A percentile compares a stretch with the other conserved stretches of the same genome.
These are phyloP conservation scores for Phytophthora hibernalis DNA, from an alignment of 352 stramenopile species.

Conservation along the genomic window DNA sequence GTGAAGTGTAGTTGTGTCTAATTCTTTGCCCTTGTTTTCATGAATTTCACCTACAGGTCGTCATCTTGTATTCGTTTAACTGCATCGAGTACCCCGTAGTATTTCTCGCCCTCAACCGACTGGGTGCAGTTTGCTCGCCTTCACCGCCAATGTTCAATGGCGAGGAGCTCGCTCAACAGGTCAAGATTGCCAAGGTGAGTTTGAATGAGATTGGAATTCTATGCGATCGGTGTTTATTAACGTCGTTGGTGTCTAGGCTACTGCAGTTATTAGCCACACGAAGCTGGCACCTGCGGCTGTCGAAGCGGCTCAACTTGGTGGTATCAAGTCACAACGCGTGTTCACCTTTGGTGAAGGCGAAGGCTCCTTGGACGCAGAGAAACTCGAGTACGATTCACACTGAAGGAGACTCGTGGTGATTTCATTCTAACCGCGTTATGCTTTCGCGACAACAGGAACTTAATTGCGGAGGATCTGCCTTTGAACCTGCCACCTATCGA, in stretches of 20 bases:
- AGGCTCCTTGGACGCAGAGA: constrained; percentile 1
- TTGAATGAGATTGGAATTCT: background rate
- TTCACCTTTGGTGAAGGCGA: constrained; percentile 26
- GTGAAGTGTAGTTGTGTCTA: constrained; percentile 5
- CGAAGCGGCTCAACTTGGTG: constrained; percentile 19
- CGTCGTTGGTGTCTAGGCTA: constrained; percentile 11
- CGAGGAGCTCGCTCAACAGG: constrained; percentile 27
- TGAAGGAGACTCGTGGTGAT: background rate
- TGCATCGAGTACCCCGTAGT: constrained; percentile 61
- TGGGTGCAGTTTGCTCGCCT: constrained; percentile 50
- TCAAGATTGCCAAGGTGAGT: constrained; percentile 35
- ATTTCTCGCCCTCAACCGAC: constrained; percentile 48
- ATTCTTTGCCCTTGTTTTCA: constrained; percentile 1
- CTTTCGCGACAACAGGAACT: background rate
- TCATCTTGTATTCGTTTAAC: constrained; percentile 61
- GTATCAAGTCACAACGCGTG: constrained; percentile 18
- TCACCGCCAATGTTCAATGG: constrained; percentile 45
- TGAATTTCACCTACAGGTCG: constrained; percentile 51
- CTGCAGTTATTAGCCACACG: constrained; percentile 22
- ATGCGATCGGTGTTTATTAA: background rate
- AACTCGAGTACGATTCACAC: constrained; percentile 12
- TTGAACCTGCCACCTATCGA: constrained; percentile 26
- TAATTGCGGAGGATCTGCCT: constrained; percentile 19
- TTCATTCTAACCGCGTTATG: background rate
- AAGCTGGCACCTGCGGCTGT: constrained; percentile 7